These are phyloP conservation scores for Hyphopichia wangnamkhiaoensis DNA, from an alignment of 1,139 yeast genomes.

Conservation along the genomic window DNA sequence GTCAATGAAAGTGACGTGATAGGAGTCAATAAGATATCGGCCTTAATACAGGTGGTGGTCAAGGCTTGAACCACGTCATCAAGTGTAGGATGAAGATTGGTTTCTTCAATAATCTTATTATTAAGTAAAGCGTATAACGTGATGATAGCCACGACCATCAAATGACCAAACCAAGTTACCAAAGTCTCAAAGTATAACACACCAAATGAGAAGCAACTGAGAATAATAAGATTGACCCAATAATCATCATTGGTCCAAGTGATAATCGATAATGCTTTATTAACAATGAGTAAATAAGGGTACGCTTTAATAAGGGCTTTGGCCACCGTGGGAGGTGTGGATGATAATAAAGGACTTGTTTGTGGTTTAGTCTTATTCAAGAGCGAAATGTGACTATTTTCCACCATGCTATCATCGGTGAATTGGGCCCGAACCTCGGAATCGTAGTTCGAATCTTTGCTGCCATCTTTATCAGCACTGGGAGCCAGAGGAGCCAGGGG, in stretches of 20 bases:
- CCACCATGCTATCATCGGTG: slow-evolving; percentile 6
- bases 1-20: slow-evolving; percentile 69
- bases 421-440: slow-evolving; percentile 15
- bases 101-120: slow-evolving; percentile 49
- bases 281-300: slow-evolving; percentile 75
- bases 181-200: slow-evolving; percentile 75
- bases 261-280: slow-evolving; percentile 65
- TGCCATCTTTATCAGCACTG: not conserved
- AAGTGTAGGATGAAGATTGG: slow-evolving; percentile 71
- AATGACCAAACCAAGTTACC: slow-evolving; percentile 78
- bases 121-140: slow-evolving; percentile 67
- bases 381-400: slow-evolving; percentile 1
- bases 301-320: slow-evolving; percentile 79
- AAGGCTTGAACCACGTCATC: slow-evolving; percentile 87
- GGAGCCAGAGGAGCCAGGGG: not conserved
- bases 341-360: slow-evolving; percentile 66
- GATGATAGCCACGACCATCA: slow-evolving; percentile 66
- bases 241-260: slow-evolving; percentile 93
- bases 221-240: slow-evolving; percentile 70
- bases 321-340: slow-evolving; percentile 90
- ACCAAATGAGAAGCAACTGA: slow-evolving; percentile 55
- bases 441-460: no score
- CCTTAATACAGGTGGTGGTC: slow-evolving; percentile 71
- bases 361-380: slow-evolving; percentile 33
- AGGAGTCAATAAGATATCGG: slow-evolving; percentile 77